Evolutionary conservation across 495 filamentous ascomycete genomes (phyloP), one percentile per base, ranked within the genome.

Genomic region (Trichocladium uniseriatum): DNA sequence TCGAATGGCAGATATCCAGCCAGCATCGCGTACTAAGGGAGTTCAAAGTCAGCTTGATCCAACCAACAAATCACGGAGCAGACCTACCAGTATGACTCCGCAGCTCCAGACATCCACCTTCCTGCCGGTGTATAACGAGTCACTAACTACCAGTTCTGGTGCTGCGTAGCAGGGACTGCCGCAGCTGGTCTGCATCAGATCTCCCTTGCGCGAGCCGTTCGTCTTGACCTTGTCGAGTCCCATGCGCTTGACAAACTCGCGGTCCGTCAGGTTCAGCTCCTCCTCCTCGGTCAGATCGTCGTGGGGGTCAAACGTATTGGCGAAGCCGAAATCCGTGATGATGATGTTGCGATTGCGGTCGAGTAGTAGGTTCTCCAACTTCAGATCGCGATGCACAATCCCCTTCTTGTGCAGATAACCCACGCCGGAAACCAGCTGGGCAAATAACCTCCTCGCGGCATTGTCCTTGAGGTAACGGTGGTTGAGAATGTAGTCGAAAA

Each of bases 71-170:
- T 38, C 31, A 40, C 13, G n/a, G 19, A 13, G 18, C 7, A 77
- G n/a, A n/a, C 87, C 71, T 78, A 97, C 92, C 77, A 99, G 69
- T 59, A 99, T 99, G 20, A 99, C 92, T 69, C 92, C 92, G 62
- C 92, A 97, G 61, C 92, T 97, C 92, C 92, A 99, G 20, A 99
- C 92, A 63, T 99, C 92, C 14, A 99, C 92, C 65, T 97, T 99
- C 22, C 89, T 79, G 34, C 92, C 92, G 6, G 94, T 99, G 66
- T 99, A 99, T 14, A 99, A 69, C 15, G 88, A 94, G 67, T 99
- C 92, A 66, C 89, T 95, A 49, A 99, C 92, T 15, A 99, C 92
- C 32, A 99, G 76, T 72, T 99, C 92, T 7, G 92, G 92, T 13
- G 92, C 92, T 36, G 92, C 92, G 66, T 99, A 99, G 62, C 92